Evolutionary conservation across 2,329 filamentous ascomycete species (phyloP).

Genomic region (Daldinia sp.): DNA sequence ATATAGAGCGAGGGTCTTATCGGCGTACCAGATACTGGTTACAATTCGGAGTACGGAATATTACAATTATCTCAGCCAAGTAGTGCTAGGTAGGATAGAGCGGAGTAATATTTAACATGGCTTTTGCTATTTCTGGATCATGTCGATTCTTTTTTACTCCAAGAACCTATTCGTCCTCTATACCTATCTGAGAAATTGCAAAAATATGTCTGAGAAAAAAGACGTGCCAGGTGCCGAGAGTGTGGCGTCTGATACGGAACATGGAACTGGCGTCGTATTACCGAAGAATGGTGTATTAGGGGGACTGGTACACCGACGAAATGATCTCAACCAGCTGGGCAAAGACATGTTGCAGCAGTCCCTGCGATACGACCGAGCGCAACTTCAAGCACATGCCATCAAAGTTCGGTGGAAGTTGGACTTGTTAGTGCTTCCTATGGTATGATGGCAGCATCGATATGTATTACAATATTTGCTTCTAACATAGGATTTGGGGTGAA

Average conservation of each 20-base stretch:
- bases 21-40: slow-evolving; percentile 14
- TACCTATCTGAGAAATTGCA: neutral
- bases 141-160: neutral
- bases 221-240: slow-evolving; percentile 8
- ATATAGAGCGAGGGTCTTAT: slow-evolving; percentile 29
- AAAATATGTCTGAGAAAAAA: slow-evolving; percentile 36
- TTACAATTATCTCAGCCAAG: slow-evolving; percentile 1
- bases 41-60: neutral
- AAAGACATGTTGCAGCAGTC: slow-evolving; percentile 46
- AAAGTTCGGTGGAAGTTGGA: slow-evolving; percentile 50
- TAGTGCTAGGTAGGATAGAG: slow-evolving; percentile 13
- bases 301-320: slow-evolving; percentile 31
- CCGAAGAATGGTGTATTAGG: slow-evolving; percentile 32
- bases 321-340: slow-evolving; percentile 39
- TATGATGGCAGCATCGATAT: slow-evolving; percentile 24
- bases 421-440: slow-evolving; percentile 49
- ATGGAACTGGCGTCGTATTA: slow-evolving; percentile 20
- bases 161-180: neutral
- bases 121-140: neutral
- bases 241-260: slow-evolving; percentile 24
- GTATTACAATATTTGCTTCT: slow-evolving; percentile 3
- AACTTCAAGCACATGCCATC: slow-evolving; percentile 45
- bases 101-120: slow-evolving; percentile 21
- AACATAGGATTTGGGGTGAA: slow-evolving; percentile 16
- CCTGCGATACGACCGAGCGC: slow-evolving; percentile 47